Percentiles rank a stretch among this genome's conserved stretches.
Evolutionary conservation across 202 grass and related monocot species (phyloP).

Genomic region (Cymbopogon flexuosus): DNA sequence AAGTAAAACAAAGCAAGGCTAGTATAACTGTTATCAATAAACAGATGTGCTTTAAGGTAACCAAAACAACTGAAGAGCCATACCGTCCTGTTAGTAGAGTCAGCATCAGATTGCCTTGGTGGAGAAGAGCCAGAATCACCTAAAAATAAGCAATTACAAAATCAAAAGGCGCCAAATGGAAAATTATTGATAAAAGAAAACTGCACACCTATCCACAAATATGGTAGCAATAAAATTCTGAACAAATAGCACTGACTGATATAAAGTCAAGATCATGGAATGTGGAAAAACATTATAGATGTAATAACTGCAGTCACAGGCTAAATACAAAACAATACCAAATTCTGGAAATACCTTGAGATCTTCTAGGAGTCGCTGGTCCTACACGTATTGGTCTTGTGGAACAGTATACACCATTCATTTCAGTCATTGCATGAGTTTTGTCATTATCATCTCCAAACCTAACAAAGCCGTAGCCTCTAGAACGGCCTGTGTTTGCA

Average conservation of each 20-base stretch:
- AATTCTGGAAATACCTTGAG: constrained; percentile 41
- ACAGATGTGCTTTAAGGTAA: neutral
- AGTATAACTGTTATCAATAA: neutral
- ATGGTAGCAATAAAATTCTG: neutral
- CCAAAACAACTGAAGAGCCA: constrained; percentile 23
- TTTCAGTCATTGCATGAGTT: constrained; percentile 65
- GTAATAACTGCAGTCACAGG: neutral
- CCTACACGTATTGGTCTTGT: constrained; percentile 60
- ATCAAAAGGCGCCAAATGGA: neutral
- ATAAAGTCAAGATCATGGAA: neutral
- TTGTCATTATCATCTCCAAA: constrained; percentile 68
- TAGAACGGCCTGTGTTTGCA: constrained; percentile 71
- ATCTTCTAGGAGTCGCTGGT: constrained; percentile 73
- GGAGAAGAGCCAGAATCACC: constrained; percentile 61
- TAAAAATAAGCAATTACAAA: constrained; percentile 26
- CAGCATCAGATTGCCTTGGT: constrained; percentile 54
- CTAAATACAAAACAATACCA: constrained; percentile 10
- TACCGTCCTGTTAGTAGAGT: constrained; percentile 71
- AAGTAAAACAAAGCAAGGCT: neutral
- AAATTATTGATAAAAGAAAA: neutral
- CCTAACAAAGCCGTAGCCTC: constrained; percentile 76
- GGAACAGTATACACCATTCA: constrained; percentile 77
- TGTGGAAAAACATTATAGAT: no score
- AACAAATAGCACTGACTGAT: neutral
- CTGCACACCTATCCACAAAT: neutral